These are phyloP conservation scores for Populus deltoides DNA, from an alignment of 345 rosid genomes.

Conservation along the genomic window DNA sequence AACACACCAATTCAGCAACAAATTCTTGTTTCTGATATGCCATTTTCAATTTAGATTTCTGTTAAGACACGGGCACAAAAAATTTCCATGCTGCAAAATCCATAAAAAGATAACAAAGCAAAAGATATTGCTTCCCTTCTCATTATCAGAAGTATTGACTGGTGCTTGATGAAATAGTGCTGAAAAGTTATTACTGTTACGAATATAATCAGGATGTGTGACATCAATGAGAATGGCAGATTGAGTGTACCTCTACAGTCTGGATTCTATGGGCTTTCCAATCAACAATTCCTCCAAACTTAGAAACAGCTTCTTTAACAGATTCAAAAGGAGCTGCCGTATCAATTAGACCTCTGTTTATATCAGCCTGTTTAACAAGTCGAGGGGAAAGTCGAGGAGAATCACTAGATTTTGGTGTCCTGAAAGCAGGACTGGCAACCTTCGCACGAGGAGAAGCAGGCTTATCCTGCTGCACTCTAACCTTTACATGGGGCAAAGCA, in stretches of 20 bases:
- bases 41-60: background rate
- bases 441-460: background rate
- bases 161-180: background rate
- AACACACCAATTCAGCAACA: background rate
- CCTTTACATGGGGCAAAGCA: constrained; percentile 35
- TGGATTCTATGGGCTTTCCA: constrained; percentile 91
- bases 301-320: constrained; percentile 91
- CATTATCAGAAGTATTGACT: background rate
- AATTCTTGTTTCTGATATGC: background rate
- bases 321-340: constrained; percentile 89
- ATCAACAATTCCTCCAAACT: constrained; percentile 92
- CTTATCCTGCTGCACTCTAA: constrained; percentile 3
- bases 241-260: constrained; percentile 62
- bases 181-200: background rate
- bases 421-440: background rate
- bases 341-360: constrained; percentile 61
- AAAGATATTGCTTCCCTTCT: background rate
- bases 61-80: background rate
- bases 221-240: constrained; percentile 1
- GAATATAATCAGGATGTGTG: background rate
- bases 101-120: background rate
- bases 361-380: constrained; percentile 12
- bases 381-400: background rate
- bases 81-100: background rate
- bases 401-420: constrained; percentile 2